Evolutionary conservation across 257 asterid species (phyloP).

Genomic region (Capsicum baccatum): DNA sequence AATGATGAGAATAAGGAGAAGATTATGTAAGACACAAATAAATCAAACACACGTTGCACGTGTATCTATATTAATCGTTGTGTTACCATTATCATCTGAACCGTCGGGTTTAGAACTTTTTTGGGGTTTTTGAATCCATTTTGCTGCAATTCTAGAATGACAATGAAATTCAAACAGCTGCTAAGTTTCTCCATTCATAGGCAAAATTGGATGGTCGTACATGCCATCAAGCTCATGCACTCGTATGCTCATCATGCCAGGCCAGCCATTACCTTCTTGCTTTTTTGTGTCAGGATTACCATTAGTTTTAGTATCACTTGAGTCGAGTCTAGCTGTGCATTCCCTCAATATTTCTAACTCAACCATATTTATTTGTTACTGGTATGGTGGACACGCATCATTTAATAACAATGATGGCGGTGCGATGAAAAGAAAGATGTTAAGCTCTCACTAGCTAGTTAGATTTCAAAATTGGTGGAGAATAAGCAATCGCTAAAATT

Average conservation of each 20-base stretch:
- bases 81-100: constrained; percentile 95
- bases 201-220: constrained; percentile 97
- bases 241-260: constrained; percentile 99
- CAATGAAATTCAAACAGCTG: constrained; percentile 96
- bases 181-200: constrained; percentile 98
- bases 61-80: constrained; percentile 60
- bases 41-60: constrained; percentile 69
- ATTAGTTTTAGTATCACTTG: constrained; percentile 56
- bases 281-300: constrained; percentile 73
- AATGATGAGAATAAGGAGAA: background rate
- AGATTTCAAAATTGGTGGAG: too few species aligned
- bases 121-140: constrained; percentile 91
- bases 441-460: too few species aligned
- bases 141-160: constrained; percentile 96
- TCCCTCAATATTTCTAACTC: constrained; percentile 93
- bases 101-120: constrained; percentile 92
- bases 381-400: too few species aligned
- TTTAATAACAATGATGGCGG: too few species aligned
- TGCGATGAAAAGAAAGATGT: too few species aligned
- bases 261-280: constrained; percentile 95
- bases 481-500: too few species aligned
- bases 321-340: constrained; percentile 82
- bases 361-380: constrained; percentile 52
- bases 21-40: constrained; percentile 21
- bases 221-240: constrained; percentile 98